These are phyloP conservation scores for Aspergillus sclerotialis DNA, from an alignment of 2,329 filamentous ascomycete genomes.

Conservation along the genomic window DNA sequence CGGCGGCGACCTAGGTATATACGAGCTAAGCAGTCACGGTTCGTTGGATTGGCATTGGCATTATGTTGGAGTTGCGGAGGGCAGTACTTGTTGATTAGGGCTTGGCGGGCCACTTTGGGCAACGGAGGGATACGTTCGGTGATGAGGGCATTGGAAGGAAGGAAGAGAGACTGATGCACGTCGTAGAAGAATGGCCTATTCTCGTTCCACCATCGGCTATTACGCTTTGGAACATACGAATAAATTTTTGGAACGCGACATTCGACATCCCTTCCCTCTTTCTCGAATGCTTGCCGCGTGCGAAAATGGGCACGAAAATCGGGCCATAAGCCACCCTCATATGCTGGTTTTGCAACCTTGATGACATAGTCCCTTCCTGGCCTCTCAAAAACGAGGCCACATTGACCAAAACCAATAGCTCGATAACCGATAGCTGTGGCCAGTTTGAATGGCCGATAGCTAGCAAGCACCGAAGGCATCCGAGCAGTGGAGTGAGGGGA, in stretches of 20 bases:
- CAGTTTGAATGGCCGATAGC: not conserved
- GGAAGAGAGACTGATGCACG: conserved; percentile 1
- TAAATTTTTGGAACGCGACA: conserved; percentile 6
- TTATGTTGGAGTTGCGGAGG: not conserved
- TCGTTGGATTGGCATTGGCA: conserved; percentile 2
- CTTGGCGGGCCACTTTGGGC: conserved; percentile 10
- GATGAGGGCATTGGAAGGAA: conserved; percentile 12
- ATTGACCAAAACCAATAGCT: conserved; percentile 8
- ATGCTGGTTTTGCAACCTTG: conserved; percentile 6
- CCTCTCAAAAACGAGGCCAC: conserved; percentile 8
- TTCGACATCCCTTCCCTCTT: conserved; percentile 2
- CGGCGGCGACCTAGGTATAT: conserved; percentile 9
- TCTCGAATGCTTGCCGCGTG: conserved; percentile 1
- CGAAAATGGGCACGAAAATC: conserved; percentile 6
- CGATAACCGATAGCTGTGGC: conserved; percentile 1
- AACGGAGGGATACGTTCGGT: conserved; percentile 15
- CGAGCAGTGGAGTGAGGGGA: not conserved
- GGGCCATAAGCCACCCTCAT: conserved; percentile 6
- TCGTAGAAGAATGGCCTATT: conserved; percentile 1
- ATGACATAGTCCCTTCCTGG: conserved; percentile 1
- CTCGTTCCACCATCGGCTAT: conserved; percentile 5
- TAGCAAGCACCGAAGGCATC: not conserved
- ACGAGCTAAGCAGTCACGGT: conserved; percentile 10
- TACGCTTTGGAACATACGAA: conserved; percentile 6
- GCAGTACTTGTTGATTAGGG: conserved; percentile 16